phyloP scores from a whole-genome alignment of 257 asterid genomes.

The Oldenlandia corymbosa region DNA sequence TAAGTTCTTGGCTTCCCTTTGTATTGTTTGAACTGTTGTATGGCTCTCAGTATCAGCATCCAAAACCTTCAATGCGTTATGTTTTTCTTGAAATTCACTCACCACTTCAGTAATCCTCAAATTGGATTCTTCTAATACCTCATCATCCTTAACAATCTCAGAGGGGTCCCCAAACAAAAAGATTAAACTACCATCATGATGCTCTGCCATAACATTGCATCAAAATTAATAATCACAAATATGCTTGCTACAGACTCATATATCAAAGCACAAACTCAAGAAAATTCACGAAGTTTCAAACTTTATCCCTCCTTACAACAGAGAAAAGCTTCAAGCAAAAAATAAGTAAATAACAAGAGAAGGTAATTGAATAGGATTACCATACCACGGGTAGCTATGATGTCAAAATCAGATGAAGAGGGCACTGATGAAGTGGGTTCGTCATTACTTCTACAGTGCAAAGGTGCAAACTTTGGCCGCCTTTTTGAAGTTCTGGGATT shows the following conservation, averaged over 20 bases:
- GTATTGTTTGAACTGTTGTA: conserved; percentile 24
- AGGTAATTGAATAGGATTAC: background rate
- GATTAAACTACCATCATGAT: conserved; percentile 65
- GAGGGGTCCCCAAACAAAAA: conserved; percentile 77
- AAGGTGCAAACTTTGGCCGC: conserved; percentile 25
- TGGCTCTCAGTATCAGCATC: conserved; percentile 29
- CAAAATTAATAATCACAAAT: conserved; percentile 12
- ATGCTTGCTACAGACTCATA: conserved; percentile 10
- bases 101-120: conserved; percentile 23
- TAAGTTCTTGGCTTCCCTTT: conserved; percentile 16
- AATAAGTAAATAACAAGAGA: background rate
- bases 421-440: conserved; percentile 16
- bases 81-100: conserved; percentile 23
- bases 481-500: conserved; percentile 24
- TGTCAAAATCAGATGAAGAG: conserved; percentile 33
- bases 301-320: background rate
- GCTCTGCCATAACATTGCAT: conserved; percentile 50
- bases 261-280: background rate
- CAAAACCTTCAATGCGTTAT: conserved; percentile 27
- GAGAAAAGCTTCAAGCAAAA: background rate
- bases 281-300: background rate
- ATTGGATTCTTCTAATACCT: conserved; percentile 31
- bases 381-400: conserved; percentile 61
- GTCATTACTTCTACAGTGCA: conserved; percentile 15
- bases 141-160: conserved; percentile 35